These are phyloP conservation scores for Pelargonium australe DNA, from an alignment of 441 rosid species.

Conservation along the genomic window DNA sequence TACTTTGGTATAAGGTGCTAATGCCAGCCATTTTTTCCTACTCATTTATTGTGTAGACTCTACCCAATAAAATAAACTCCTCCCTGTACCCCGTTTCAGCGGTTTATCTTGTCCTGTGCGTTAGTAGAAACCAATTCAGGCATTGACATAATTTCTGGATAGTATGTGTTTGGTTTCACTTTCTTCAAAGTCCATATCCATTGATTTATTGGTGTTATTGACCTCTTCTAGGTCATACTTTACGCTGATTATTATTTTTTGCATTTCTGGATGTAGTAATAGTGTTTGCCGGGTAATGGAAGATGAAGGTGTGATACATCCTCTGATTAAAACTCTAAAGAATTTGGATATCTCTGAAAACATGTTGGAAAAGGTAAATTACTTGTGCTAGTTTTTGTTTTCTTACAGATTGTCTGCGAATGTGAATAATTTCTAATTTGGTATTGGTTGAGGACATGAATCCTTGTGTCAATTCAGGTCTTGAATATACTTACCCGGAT, in stretches of 20 bases:
- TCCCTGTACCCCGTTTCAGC: not conserved
- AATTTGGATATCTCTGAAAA: constrained; percentile 32
- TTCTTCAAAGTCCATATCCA: not conserved
- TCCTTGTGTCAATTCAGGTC: constrained; percentile 41
- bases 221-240: not conserved
- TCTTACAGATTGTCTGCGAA: constrained; percentile 2
- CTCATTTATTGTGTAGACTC: not conserved
- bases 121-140: not conserved
- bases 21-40: constrained; percentile 4
- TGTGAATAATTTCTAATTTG: constrained; percentile 10
- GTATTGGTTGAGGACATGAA: constrained; percentile 12
- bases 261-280: constrained; percentile 44
- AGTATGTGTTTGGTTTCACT: not conserved
- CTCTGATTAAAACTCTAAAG: constrained; percentile 51
- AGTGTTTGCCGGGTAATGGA: constrained; percentile 54
- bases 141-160: not conserved
- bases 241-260: constrained; percentile 1
- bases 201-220: not conserved
- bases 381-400: constrained; percentile 14
- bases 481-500: constrained; percentile 58
- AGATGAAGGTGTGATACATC: constrained; percentile 52
- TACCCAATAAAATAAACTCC: not conserved
- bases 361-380: constrained; percentile 55
- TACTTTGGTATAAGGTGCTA: constrained; percentile 7
- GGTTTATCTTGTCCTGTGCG: not conserved